phyloP scores from a whole-genome alignment of 2,329 filamentous ascomycete genomes.

The Colletotrichum caudatum region DNA sequence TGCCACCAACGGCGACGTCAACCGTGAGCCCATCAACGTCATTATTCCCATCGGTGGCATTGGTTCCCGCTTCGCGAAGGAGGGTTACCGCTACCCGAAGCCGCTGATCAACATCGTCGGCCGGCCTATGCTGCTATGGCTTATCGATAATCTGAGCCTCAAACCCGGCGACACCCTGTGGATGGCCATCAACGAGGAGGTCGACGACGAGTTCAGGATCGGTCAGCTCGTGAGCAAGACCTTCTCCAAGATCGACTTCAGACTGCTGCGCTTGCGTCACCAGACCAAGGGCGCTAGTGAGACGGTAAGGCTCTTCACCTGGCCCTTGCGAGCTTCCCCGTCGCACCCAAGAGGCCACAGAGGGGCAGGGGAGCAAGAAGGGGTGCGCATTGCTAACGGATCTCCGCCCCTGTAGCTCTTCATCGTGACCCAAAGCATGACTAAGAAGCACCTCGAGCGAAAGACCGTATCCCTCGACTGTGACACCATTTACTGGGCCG shows the following conservation, averaged over 20 bases:
- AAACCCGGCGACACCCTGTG: constrained; percentile 46
- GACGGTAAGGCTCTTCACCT: constrained; percentile 43
- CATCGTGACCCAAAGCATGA: constrained; percentile 49
- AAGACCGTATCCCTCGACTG: constrained; percentile 49
- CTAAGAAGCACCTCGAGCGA: constrained; percentile 46
- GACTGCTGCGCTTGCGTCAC: constrained; percentile 45
- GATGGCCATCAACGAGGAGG: constrained; percentile 48
- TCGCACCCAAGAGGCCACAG: constrained; percentile 8
- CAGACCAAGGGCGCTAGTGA: constrained; percentile 49
- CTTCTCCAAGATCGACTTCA: constrained; percentile 46
- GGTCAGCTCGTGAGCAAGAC: constrained; percentile 47
- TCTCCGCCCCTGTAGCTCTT: constrained; percentile 43
- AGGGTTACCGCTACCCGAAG: constrained; percentile 50
- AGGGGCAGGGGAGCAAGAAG: background rate
- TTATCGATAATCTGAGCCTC: constrained; percentile 48
- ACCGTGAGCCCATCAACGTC: constrained; percentile 47
- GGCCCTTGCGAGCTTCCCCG: background rate
- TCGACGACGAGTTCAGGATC: constrained; percentile 48
- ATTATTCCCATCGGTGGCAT: constrained; percentile 51
- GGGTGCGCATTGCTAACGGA: constrained; percentile 17
- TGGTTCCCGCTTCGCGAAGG: constrained; percentile 48
- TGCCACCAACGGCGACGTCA: constrained; percentile 22
- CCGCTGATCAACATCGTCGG: constrained; percentile 51
- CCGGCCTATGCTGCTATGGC: constrained; percentile 48
- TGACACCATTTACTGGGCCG: constrained; percentile 51